Conservation (phyloP, 495 filamentous ascomycete species). For the Acidiella bohemica region DNA sequence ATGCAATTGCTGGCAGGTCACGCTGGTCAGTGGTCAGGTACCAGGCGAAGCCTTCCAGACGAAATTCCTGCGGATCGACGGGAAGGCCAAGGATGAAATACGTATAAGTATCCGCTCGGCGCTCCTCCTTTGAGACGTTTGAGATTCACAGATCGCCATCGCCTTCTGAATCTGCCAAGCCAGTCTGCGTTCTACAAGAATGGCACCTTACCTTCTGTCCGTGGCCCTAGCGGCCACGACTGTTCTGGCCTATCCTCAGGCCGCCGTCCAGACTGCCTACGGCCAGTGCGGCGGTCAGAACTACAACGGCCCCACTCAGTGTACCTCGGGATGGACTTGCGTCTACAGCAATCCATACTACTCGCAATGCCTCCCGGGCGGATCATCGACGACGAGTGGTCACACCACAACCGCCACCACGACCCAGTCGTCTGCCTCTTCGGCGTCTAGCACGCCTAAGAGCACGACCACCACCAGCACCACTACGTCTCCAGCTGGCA, state of each 20-base stretch:
- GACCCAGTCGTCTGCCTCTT: not conserved
- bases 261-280: slow-evolving; percentile 14
- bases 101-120: not conserved
- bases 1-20: not conserved
- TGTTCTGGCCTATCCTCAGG: too few species aligned
- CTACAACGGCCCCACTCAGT: slow-evolving; percentile 14
- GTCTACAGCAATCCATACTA: slow-evolving; percentile 6
- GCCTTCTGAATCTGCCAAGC: not conserved
- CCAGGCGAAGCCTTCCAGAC: not conserved
- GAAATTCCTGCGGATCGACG: too few species aligned
- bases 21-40: not conserved
- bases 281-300: slow-evolving; percentile 18
- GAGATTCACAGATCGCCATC: not conserved
- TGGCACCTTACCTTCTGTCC: not conserved
- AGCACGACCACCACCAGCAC: not conserved
- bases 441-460: not conserved
- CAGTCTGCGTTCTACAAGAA: not conserved
- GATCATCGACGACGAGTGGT: too few species aligned
- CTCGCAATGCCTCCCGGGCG: too few species aligned
- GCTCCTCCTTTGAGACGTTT: not conserved
- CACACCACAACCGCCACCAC: too few species aligned
- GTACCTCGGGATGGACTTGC: slow-evolving; percentile 16
- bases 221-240: not conserved
- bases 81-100: too few species aligned
- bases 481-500: not conserved